Conservation (phyloP, 164 flowering plant genomes). For the Berberis vulgaris region DNA sequence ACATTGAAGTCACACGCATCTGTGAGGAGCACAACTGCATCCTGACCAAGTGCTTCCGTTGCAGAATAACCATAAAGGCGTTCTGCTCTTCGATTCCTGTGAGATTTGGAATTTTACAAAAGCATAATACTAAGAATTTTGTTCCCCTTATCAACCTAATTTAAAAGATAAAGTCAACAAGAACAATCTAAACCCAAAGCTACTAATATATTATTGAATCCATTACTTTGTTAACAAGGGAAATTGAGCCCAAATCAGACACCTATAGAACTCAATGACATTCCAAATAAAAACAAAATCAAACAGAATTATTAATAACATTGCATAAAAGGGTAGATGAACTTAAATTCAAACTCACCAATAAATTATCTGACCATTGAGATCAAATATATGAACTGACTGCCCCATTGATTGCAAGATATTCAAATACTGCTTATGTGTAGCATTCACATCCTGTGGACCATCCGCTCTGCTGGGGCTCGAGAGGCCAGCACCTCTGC, state of each 20-base stretch:
- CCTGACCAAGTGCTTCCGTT: conserved; percentile 73
- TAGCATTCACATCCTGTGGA: too few species aligned
- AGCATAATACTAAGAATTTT: neutral
- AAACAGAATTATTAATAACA: neutral
- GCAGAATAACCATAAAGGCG: conserved; percentile 76
- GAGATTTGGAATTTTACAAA: conserved; percentile 7
- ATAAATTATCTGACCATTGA: conserved; percentile 44
- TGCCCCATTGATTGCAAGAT: conserved; percentile 44
- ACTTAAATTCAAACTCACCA: conserved; percentile 49
- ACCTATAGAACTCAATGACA: neutral
- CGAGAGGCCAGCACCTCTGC: too few species aligned
- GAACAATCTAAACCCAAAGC: neutral
- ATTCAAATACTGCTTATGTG: too few species aligned
- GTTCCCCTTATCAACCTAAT: neutral
- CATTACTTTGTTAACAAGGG: neutral
- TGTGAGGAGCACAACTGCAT: conserved; percentile 46
- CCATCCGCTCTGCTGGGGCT: too few species aligned
- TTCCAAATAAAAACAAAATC: neutral
- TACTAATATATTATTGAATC: too few species aligned
- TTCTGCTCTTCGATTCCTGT: conserved; percentile 84
- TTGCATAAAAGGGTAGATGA: neutral
- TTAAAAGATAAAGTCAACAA: neutral
- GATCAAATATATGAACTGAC: conserved; percentile 77
- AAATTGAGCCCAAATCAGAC: neutral
- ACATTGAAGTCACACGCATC: conserved; percentile 39